Conservation (phyloP, 2,329 filamentous ascomycete genomes). For the Colletotrichum camelliae region DNA sequence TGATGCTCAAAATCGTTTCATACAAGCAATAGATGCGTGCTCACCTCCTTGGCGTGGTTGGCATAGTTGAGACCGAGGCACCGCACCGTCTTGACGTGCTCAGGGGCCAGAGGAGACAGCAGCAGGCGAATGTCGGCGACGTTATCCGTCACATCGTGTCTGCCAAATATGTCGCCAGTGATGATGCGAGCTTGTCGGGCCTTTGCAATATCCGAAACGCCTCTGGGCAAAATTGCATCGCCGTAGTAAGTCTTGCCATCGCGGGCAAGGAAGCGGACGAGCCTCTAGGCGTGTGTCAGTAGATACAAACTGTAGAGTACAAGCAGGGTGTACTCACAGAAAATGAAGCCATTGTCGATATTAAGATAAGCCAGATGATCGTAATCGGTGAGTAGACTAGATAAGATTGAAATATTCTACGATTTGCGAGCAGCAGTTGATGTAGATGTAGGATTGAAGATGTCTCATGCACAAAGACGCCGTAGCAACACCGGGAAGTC, state of each 20-base stretch:
- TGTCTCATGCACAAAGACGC: background rate
- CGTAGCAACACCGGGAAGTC: background rate
- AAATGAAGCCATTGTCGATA: conserved; percentile 33
- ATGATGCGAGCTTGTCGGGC: conserved; percentile 67
- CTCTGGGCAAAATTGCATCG: conserved; percentile 71
- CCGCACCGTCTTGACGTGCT: conserved; percentile 70
- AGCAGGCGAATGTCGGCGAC: conserved; percentile 60
- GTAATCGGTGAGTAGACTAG: background rate
- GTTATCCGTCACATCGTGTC: conserved; percentile 67
- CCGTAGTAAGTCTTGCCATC: conserved; percentile 76
- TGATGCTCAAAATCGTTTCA: background rate
- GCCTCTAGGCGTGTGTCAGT: conserved; percentile 53
- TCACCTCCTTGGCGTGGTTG: conserved; percentile 70
- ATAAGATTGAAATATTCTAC: background rate
- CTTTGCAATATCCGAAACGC: conserved; percentile 65
- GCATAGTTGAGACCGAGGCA: conserved; percentile 77
- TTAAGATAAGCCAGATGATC: background rate
- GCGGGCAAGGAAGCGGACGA: conserved; percentile 75
- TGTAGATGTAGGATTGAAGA: background rate
- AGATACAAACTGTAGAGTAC: background rate
- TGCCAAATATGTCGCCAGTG: conserved; percentile 69
- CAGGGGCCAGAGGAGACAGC: conserved; percentile 66
- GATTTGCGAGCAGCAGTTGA: background rate
- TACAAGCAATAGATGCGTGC: background rate
- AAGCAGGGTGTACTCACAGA: conserved; percentile 40